Base-by-base conservation (phyloP, 2,329 filamentous ascomycete species). In the Pezicula rhizophila region DNA sequence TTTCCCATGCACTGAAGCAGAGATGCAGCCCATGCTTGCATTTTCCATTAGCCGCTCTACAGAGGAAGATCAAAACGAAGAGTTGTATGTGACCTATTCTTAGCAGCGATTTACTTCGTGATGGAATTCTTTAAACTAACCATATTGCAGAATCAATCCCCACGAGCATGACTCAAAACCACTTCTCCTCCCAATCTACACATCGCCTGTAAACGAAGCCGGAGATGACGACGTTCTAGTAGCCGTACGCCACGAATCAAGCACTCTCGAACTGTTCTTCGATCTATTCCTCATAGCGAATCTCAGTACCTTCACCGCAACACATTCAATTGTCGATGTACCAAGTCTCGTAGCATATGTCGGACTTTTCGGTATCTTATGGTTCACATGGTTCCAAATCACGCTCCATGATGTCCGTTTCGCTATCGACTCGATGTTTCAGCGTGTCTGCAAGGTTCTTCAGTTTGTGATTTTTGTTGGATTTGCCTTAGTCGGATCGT, bases 261-360 rank as follows among this genome's bases (percentile, higher is more conserved):
- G 70, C 3, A 72, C 75, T n/a, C 70, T 77, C 40, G 76, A 80
- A 58, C 65, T 80, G 3, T 80, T 80, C 59, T 79, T 76, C 57
- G 77, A 80, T 58, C 64, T 80, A 2, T 80, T 80, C 58, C 78
- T 80, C 50, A 76, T 80, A 15, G 77, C 75, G 33, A 80, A 80
- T 53, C 60, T 81, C 31, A 73, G 76, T 5, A 78, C 75, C 0
- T 80, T 80, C 54, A 78, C 76, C 4, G 68, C 68, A 5, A 68
- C 71, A 7, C 73, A 78, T 55, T 73, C 77, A 42, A 77, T 80
- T 52, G 76, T 75, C 55, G 71, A 77, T 55, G 52, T 65, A 25
- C 38, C 38, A 28, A 52, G 51, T 4, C 53, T 72, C 2, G 59
- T 58, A n/a, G 64, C 74, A 4, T 79, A 79, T 57, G 68, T 78